These are phyloP conservation scores for Aureobasidium sp. DNA, from an alignment of 2,329 filamentous ascomycete species.

Conservation along the genomic window DNA sequence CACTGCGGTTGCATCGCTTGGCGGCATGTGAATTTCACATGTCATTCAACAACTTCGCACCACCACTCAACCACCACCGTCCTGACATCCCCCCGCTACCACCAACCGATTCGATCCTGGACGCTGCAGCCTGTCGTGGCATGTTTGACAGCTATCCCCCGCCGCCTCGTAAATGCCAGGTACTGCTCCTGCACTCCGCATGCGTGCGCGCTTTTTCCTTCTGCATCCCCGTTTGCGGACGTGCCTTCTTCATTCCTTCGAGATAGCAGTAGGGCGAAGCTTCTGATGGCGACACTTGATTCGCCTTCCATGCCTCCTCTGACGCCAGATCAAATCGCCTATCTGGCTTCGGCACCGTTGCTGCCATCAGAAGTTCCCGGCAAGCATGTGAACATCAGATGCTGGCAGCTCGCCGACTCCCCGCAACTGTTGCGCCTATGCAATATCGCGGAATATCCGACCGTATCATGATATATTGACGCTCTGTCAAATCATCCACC, in stretches of 20 bases:
- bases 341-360: slow-evolving; percentile 7
- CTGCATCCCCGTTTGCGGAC: neutral
- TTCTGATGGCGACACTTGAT: neutral
- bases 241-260: neutral
- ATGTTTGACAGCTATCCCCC: slow-evolving; percentile 5
- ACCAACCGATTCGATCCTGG: neutral
- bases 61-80: slow-evolving; percentile 6
- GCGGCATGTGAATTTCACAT: neutral
- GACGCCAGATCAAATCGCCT: neutral
- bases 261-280: neutral
- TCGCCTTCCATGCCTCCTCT: neutral
- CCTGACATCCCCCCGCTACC: neutral
- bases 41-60: neutral
- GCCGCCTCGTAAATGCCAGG: slow-evolving; percentile 6
- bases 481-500: neutral
- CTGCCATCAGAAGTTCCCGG: neutral
- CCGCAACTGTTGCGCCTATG: neutral
- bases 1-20: neutral
- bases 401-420: neutral
- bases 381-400: slow-evolving; percentile 9
- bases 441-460: neutral
- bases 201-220: neutral
- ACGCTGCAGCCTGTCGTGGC: slow-evolving; percentile 3
- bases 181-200: slow-evolving; percentile 1
- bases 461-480: neutral